Base-by-base conservation (phyloP, 805 yeast genomes). In the Yamadazyma paraphyllophila region DNA sequence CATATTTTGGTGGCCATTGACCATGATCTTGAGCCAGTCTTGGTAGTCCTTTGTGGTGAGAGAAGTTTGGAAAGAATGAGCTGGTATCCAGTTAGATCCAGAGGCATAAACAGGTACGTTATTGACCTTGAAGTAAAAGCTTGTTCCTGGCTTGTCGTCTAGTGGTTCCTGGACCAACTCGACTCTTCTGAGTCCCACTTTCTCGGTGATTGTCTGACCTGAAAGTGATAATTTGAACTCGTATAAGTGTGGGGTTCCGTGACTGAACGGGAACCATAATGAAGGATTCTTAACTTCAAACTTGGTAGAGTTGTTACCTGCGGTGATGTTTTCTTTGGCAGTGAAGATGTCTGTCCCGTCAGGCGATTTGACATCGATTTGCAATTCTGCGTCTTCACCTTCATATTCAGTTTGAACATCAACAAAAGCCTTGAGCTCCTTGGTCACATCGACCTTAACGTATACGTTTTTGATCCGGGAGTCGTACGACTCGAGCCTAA, bases 1-100 rank as follows among this genome's bases (percentile, higher is more conserved):
- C 74, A 74, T 71, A 43, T 67, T 69, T 45, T 71, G 77, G 47
- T 73, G 59, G 1, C 77, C 77, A 27, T 62, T 58, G 1, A 57
- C 59, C 24, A 66, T 62, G 24, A 69, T 50, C 26, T 57, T 49
- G 13, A 76, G 49, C 71, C 73, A 69, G 4, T 56, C 53, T 4
- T 52, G 44, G 54, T 74, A 74, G 45, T 72, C 74, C n/a, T 58
- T 40, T 2, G 57, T 49, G 6, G 65, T 59, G 8, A 73, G 49
- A 12, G 47, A 46, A 2, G 73, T 64, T 13, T 59, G 59, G 42
- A 72, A 63, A 1, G 70, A 66, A 51, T 75, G 77, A 1, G 68
- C 74, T 1, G 80, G 80, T 41, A 76, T 76, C 80, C 80, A 76
- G 51, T 73, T 66, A 7, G 76, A 68, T 0, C 80, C 80, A 13